Base-by-base conservation (phyloP, 345 rosid genomes). In the Eucalyptus regnans region DNA sequence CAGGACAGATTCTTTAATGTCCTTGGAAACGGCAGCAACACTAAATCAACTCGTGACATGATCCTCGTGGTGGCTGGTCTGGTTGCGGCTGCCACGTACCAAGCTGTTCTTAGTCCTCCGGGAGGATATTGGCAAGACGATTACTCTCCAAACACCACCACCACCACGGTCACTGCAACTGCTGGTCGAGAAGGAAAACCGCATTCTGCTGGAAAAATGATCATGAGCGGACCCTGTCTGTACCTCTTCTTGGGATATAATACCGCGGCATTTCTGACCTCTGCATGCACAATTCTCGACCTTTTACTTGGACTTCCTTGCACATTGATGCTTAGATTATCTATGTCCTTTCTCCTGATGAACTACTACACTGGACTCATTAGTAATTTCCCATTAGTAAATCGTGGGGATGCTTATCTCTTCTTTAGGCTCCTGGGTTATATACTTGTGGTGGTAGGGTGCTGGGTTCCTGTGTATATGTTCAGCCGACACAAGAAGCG, bases 341-440 rank as follows among this genome's bases (percentile, higher is more conserved):
- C 54, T 25, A 23, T 48, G 84, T 50, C 18, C 20, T 87, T 31
- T 49, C 56, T 87, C 14, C 56, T 16, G 81, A 9, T 48, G 25
- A 64, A 17, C 52, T 87, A 48, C 44, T 11, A 33, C 41, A 10
- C 18, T 6, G 20, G 6, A 17, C 44, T 86, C 46, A 4, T 60
- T 33, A 1, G 17, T 46, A 3, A 33, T 16, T 31, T 86, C 0
- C 25, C 25, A 33, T 68, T 2, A 5, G 20, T 51, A 0, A 1
- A 51, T 51, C 1, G 16, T 51, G 0, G 54, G 54, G 1, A 51
- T 3, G 22, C 54, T 51, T 0, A 51, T 51, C 2, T 0, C 54
- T 51, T 51, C 54, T 0, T 51, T 16, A 0, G 0, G 22, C 0
- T 17, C 54, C 56, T 51, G 56, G 22, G 56, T 0, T 1, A 17